Evolutionary conservation across 2,329 filamentous ascomycete genomes (phyloP), one percentile per base, ranked within the genome.

Genomic region (Lachnellula occidentalis): DNA sequence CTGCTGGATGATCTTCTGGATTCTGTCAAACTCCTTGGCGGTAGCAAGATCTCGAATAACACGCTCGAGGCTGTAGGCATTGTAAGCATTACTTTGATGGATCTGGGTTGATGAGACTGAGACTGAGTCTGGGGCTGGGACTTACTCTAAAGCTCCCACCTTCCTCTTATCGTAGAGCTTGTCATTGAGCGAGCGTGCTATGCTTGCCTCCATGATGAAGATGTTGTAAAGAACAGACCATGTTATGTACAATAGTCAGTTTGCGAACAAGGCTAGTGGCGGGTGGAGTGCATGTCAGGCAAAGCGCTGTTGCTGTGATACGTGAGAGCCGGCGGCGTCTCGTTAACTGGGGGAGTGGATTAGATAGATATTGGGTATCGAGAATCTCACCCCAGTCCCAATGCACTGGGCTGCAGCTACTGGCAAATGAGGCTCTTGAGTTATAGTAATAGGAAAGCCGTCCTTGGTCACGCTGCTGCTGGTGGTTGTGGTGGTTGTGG

Each of bases 151-250:
- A 65, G 95, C 94, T 61, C 94, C 94, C 68, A 91, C 86, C 74
- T 99, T 99, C 70, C 95, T 85, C 78, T 95, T 96, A 71, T 99
- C 94, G 72, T 99, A 99, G 69, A 97, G 86, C 82, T 96, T 99
- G 76, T 99, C 94, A 71, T 95, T 95, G 70, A 99, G 79, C 63
- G 92, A 82, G 65, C 92, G 89, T 73, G 95, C 90, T 70, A 96
- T 90, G 70, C 85, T 86, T 68, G 82, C 78, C 77, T 97, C 92
- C 92, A 97, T 96, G 66, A 59, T 64, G 60, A 54, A 47, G 53
- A 39, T 45, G 34, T 22, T 27, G 21, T 48, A 36, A 15, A 19
- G 15, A 34, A 19, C 52, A 39, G 46, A 15, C 54, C 59, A 63
- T 63, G 51, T 54, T 57, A 54, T 56, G 45, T 27, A 31, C 27